Evolutionary conservation across 352 stramenopile species (phyloP).

Genomic region (Aphanomyces invadans): DNA sequence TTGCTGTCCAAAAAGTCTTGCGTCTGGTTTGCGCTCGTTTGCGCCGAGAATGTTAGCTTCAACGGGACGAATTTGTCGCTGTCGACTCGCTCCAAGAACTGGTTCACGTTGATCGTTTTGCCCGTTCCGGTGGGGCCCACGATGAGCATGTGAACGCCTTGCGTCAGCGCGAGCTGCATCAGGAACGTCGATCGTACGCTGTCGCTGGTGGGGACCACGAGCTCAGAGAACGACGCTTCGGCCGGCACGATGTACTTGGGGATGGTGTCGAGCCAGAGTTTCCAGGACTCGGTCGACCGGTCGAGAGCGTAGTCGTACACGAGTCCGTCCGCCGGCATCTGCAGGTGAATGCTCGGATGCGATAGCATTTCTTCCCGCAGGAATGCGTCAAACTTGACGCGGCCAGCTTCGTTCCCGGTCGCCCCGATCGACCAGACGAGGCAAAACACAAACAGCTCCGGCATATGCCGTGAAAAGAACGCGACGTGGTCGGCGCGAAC

Average conservation of each 20-base stretch:
- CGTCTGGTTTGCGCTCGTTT: constrained; percentile 90
- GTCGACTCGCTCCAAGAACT: constrained; percentile 84
- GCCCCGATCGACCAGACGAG: constrained; percentile 89
- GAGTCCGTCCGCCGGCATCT: constrained; percentile 46
- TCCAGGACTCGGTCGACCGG: constrained; percentile 63
- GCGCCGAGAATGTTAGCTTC: constrained; percentile 87
- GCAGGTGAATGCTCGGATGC: constrained; percentile 42
- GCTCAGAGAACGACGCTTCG: constrained; percentile 79
- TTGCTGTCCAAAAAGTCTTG: constrained; percentile 91
- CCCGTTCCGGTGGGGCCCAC: constrained; percentile 91
- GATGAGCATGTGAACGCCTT: constrained; percentile 87
- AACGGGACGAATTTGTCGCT: constrained; percentile 88
- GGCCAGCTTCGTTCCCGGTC: constrained; percentile 81
- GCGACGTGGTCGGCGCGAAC: constrained; percentile 54
- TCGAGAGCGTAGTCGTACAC: constrained; percentile 92
- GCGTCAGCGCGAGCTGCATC: constrained; percentile 75
- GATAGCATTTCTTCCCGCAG: constrained; percentile 73
- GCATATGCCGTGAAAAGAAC: constrained; percentile 68
- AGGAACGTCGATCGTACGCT: constrained; percentile 90
- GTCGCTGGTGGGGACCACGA: constrained; percentile 92
- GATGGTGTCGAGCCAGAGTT: constrained; percentile 89
- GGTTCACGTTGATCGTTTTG: constrained; percentile 92
- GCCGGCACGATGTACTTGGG: constrained; percentile 62
- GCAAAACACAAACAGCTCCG: constrained; percentile 89
- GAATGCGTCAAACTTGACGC: constrained; percentile 80